Percentiles rank a stretch among this genome's conserved stretches.
Evolutionary conservation across 306 rosid species (phyloP).

Genomic region (Senna siamea): DNA sequence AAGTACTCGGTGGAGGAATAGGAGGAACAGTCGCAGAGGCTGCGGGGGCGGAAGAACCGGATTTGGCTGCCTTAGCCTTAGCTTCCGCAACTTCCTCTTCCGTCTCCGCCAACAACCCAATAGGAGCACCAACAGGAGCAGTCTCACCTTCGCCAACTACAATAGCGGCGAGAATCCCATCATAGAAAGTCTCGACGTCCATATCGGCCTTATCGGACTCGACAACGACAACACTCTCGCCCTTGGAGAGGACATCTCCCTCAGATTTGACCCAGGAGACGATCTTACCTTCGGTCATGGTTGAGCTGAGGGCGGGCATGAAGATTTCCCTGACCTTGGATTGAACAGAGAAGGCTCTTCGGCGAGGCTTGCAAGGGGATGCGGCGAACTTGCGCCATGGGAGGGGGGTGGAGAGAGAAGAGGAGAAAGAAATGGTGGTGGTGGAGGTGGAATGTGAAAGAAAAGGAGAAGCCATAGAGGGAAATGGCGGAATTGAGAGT

Average conservation of each 20-base stretch:
- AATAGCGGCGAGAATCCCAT: conserved; percentile 44
- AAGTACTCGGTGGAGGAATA: conserved; percentile 45
- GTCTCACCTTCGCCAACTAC: conserved; percentile 71
- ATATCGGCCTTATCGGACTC: conserved; percentile 44
- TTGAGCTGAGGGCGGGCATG: conserved; percentile 99
- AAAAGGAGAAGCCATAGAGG: conserved; percentile 48
- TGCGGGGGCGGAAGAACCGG: conserved; percentile 31
- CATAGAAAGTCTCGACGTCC: conserved; percentile 48
- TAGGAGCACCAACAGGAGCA: conserved; percentile 90
- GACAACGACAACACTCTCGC: conserved; percentile 69
- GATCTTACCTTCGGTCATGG: conserved; percentile 98
- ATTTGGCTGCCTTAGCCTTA: conserved; percentile 63
- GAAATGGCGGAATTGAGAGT: not conserved
- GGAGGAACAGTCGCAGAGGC: conserved; percentile 47
- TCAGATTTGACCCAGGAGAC: conserved; percentile 94
- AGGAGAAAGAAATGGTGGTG: conserved; percentile 63
- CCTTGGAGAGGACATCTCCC: conserved; percentile 85
- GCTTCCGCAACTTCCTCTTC: conserved; percentile 77
- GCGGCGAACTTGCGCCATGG: conserved; percentile 46
- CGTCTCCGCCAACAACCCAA: conserved; percentile 75
- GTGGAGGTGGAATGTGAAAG: conserved; percentile 4
- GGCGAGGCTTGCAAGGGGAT: conserved; percentile 49
- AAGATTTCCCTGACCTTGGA: conserved; percentile 91
- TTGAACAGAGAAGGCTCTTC: conserved; percentile 53
- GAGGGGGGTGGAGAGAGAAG: conserved; percentile 56